Base-by-base conservation (phyloP, 208 protist genomes). In the Acanthamoeba pearcei region DNA sequence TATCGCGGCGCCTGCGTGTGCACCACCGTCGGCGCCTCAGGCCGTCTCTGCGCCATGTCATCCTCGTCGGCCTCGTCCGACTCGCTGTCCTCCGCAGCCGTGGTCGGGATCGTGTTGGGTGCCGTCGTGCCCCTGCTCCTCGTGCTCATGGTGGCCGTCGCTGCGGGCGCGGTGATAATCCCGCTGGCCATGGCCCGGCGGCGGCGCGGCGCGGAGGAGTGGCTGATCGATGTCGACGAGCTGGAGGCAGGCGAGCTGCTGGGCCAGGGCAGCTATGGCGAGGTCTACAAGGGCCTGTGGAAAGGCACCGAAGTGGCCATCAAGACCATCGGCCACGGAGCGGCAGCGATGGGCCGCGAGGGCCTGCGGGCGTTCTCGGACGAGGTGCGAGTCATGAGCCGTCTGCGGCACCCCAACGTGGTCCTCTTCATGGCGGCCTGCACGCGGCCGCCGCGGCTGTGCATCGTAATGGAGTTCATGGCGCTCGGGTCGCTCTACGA, bases 371-470 rank as follows among this genome's bases (percentile, higher is more conserved):
- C 95, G 1, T 96, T 96, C 64, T 4, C 93, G 19, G 95, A 96
- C 35, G 96, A 97, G 74, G 86, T 97, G 46, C 86, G 85, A 27
- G 95, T 97, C 38, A 94, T 97, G 74, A 95, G 57, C 49, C 49
- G 96, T n/a, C 66, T 97, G 24, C 24, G 91, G 12, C 96, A 97
- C 38, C 96, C 96, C 57, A 97, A 97, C 95, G 62, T 97, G 22
- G 95, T 96, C 19, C 94, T 97, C 60, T 97, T 96, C 62, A 96
- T 97, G 74, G 96, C 86, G 4, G 96, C 91, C 46, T 97, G 55
- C 55, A 60, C 88, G 17, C 24, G 53, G 0, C 24, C 83, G 53
- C 66, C 66, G 17, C 17, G 12, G 1, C 55, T 82, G 72, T 27
- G 27, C 10, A 82, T 82, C 46, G 72, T 82, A 5, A 82, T 82